Evolutionary conservation across 2,329 filamentous ascomycete genomes (phyloP).

Genomic region (Cordyceps sp.): DNA sequence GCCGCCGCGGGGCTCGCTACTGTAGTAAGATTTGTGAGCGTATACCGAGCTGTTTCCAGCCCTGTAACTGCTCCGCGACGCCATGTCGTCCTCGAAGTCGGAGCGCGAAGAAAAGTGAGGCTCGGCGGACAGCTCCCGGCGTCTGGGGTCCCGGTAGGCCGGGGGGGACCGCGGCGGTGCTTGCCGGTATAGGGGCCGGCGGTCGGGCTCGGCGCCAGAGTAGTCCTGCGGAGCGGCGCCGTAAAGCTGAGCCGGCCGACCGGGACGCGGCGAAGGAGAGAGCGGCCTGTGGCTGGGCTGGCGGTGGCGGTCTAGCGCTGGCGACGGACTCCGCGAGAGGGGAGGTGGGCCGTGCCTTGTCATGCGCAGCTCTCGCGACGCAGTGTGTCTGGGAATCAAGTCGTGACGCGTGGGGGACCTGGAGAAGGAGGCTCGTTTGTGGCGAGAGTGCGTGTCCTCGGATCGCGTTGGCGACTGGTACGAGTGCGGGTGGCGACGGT

Average conservation of each 20-base stretch:
- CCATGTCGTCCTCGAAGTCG: conserved; percentile 33
- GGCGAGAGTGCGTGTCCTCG: conserved; percentile 6
- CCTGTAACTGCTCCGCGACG: conserved; percentile 24
- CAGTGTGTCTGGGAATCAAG: neutral
- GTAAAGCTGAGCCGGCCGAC: conserved; percentile 2
- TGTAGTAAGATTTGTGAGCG: conserved; percentile 18
- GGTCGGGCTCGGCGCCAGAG: conserved; percentile 6
- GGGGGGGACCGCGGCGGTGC: conserved; percentile 12
- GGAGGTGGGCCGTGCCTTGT: neutral
- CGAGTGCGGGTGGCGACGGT: conserved; percentile 13
- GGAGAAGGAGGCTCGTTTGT: conserved; percentile 7
- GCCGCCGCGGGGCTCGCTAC: conserved; percentile 12
- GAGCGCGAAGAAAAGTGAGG: conserved; percentile 26
- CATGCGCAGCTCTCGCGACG: conserved; percentile 8
- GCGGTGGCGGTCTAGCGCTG: conserved; percentile 1
- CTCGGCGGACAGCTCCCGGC: conserved; percentile 12
- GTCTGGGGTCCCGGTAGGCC: conserved; percentile 10
- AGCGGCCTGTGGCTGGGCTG: conserved; percentile 3
- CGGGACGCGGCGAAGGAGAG: conserved; percentile 9
- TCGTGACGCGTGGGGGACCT: conserved; percentile 8
- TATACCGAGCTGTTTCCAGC: conserved; percentile 23
- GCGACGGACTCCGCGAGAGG: conserved; percentile 3
- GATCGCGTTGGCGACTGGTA: conserved; percentile 11
- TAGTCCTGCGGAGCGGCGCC: conserved; percentile 5
- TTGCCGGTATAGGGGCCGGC: conserved; percentile 7